Evolutionary conservation across 2,329 filamentous ascomycete genomes (phyloP).

Genomic region (Dothidotthia symphoricarpi): DNA sequence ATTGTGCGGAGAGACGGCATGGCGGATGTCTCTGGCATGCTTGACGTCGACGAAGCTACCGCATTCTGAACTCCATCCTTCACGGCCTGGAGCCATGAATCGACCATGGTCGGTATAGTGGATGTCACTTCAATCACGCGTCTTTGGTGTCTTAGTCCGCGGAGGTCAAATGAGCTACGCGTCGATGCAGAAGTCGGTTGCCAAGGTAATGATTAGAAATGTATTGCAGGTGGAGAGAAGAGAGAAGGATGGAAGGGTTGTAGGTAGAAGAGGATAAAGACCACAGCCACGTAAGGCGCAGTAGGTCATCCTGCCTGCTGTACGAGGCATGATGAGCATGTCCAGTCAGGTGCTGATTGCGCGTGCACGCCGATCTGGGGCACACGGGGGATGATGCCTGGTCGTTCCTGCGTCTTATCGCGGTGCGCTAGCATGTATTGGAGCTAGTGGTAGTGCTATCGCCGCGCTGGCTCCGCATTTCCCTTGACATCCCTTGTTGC

Average conservation of each 20-base stretch:
- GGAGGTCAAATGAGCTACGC: constrained; percentile 5
- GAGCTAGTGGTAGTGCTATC: neutral
- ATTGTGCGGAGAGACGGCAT: constrained; percentile 39
- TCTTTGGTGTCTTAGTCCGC: constrained; percentile 23
- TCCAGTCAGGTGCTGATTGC: constrained; percentile 25
- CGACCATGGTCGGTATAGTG: constrained; percentile 25
- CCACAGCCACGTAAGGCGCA: constrained; percentile 37
- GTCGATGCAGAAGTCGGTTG: constrained; percentile 23
- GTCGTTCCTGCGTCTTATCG: constrained; percentile 15
- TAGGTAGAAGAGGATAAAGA: constrained; percentile 17
- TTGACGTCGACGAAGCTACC: constrained; percentile 9
- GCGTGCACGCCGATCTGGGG: constrained; percentile 9
- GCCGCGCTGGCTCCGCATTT: no score
- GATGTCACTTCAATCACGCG: no score
- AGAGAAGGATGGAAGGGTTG: constrained; percentile 6
- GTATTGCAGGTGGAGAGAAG: constrained; percentile 3
- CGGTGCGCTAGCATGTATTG: constrained; percentile 1
- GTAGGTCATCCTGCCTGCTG: constrained; percentile 30
- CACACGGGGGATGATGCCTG: constrained; percentile 11
- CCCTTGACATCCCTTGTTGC: no score
- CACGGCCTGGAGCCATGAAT: constrained; percentile 18
- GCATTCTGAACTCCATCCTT: constrained; percentile 30
- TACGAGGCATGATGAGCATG: constrained; percentile 37
- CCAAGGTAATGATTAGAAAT: constrained; percentile 3
- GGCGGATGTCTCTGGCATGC: constrained; percentile 25